phyloP scores from a whole-genome alignment of 305 asterid genomes.

The Ilex paraguariensis region DNA sequence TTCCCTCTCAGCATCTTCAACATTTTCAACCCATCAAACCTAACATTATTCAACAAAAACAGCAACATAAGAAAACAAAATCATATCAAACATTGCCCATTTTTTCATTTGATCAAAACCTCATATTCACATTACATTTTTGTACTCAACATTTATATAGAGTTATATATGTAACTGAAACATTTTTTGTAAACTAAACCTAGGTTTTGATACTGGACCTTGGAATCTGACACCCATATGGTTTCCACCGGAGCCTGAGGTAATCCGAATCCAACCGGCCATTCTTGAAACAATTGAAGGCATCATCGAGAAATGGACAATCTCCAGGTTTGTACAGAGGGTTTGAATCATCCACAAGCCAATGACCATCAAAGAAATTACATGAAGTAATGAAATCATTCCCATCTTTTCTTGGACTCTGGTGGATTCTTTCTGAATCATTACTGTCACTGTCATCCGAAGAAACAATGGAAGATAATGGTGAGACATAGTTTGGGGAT shows the following conservation, averaged over 20 bases:
- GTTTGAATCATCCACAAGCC: slow-evolving; percentile 28
- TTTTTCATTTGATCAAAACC: too few species aligned
- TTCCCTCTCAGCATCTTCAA: slow-evolving; percentile 46
- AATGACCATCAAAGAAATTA: slow-evolving; percentile 43
- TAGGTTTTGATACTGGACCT: slow-evolving; percentile 19
- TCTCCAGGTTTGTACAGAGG: slow-evolving; percentile 41
- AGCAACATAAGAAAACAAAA: background rate
- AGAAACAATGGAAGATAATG: slow-evolving; percentile 16
- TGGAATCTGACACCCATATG: slow-evolving; percentile 45
- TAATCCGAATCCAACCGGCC: slow-evolving; percentile 50
- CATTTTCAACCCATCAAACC: slow-evolving; percentile 56
- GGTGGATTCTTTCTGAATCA: slow-evolving; percentile 7
- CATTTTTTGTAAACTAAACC: too few species aligned
- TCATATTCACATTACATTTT: too few species aligned
- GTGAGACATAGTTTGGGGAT: slow-evolving; percentile 11
- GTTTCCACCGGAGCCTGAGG: slow-evolving; percentile 47
- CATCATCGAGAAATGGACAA: slow-evolving; percentile 42
- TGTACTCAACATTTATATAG: background rate
- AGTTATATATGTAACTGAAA: background rate
- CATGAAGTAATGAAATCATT: slow-evolving; percentile 18
- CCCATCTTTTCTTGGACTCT: slow-evolving; percentile 5
- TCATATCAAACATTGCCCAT: background rate
- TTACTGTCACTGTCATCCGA: background rate
- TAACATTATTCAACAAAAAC: slow-evolving; percentile 7
- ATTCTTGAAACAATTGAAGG: slow-evolving; percentile 61